Evolutionary conservation across 2,329 filamentous ascomycete species (phyloP).

Genomic region (Xylariales sp.): DNA sequence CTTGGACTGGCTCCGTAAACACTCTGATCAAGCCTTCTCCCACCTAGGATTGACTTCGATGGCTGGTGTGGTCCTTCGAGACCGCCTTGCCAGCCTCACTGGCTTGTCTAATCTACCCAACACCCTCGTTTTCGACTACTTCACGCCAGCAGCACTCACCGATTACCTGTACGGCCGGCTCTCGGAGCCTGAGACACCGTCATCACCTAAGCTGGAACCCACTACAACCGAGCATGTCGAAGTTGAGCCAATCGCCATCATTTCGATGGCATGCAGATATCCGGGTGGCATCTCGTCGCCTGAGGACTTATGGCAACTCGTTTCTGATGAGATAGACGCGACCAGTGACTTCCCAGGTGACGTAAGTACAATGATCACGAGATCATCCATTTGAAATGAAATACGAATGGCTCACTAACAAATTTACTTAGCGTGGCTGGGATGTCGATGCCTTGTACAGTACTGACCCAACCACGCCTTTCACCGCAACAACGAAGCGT

Average conservation of each 20-base stretch:
- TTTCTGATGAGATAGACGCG: conserved; percentile 4
- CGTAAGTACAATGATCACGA: conserved; percentile 1
- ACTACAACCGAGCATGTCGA: not conserved
- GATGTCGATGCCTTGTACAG: conserved; percentile 2
- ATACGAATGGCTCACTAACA: not conserved
- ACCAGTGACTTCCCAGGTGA: conserved; percentile 3
- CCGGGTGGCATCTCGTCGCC: conserved; percentile 4
- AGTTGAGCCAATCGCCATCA: conserved; percentile 2
- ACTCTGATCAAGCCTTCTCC: not conserved
- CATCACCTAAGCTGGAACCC: not conserved
- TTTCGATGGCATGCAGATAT: conserved; percentile 4
- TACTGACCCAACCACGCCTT: conserved; percentile 2
- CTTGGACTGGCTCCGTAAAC: conserved; percentile 1
- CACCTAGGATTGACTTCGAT: conserved; percentile 2
- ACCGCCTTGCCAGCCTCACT: conserved; percentile 4
- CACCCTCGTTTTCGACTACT: conserved; percentile 5
- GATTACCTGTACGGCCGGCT: conserved; percentile 2
- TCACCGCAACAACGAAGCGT: conserved; percentile 3
- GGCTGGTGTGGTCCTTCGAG: conserved; percentile 4
- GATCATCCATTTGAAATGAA: not conserved
- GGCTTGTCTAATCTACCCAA: conserved; percentile 3
- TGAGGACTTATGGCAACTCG: conserved; percentile 3
- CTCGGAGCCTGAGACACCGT: not conserved
- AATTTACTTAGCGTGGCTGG: conserved; percentile 3
- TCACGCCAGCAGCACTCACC: conserved; percentile 1